A percentile compares a stretch with the other conserved stretches of the same genome.
phyloP scores from a whole-genome alignment of 805 yeast genomes.

The Starmerella tilneyi region DNA sequence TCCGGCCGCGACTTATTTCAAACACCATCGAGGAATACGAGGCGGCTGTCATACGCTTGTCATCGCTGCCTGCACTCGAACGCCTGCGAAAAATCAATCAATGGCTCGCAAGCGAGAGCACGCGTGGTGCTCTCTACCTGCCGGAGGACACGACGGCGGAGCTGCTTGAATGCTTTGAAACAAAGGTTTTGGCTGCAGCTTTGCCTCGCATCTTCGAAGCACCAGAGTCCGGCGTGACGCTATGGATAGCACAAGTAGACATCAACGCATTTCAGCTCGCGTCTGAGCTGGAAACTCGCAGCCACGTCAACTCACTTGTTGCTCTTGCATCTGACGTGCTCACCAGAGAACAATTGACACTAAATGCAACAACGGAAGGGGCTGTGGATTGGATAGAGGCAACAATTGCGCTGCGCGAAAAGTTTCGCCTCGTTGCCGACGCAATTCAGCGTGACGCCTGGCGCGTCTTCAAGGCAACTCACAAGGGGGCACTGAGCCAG shows the following conservation, averaged over 20 bases:
- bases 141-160: conserved; percentile 16
- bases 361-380: neutral
- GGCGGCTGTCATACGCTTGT: neutral
- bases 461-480: neutral
- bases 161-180: conserved; percentile 9
- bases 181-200: conserved; percentile 9
- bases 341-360: neutral
- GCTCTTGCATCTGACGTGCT: conserved; percentile 4
- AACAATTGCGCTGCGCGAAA: conserved; percentile 1
- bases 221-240: conserved; percentile 15
- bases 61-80: neutral
- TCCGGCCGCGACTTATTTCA: conserved; percentile 10
- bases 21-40: conserved; percentile 3
- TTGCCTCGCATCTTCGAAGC: conserved; percentile 11
- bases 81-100: conserved; percentile 3
- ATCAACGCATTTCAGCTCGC: conserved; percentile 15
- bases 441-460: neutral
- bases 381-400: conserved; percentile 3
- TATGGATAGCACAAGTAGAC: conserved; percentile 17
- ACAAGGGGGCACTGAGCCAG: neutral
- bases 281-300: conserved; percentile 15
- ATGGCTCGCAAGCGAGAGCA: conserved; percentile 19
- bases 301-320: conserved; percentile 11
- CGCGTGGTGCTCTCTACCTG: conserved; percentile 12
- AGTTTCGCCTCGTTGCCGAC: conserved; percentile 7